phyloP scores from a whole-genome alignment of 257 asterid species.

The Solanum okadae region DNA sequence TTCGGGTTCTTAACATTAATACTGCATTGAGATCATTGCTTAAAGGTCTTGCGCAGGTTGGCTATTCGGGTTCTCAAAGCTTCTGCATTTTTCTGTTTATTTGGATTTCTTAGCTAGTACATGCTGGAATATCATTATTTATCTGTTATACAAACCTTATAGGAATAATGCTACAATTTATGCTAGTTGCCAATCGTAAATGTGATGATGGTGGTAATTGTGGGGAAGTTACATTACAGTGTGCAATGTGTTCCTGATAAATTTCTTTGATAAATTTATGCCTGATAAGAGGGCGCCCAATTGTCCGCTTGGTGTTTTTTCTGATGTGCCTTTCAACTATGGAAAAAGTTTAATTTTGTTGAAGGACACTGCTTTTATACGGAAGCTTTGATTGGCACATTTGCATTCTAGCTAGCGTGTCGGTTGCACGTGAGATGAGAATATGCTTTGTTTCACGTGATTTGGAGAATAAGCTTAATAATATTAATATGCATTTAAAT shows the following conservation, averaged over 20 bases:
- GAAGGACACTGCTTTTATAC: not conserved
- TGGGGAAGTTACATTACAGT: not conserved
- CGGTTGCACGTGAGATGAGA: not conserved
- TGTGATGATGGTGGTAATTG: not conserved
- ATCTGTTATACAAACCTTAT: not conserved
- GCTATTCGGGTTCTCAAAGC: not conserved
- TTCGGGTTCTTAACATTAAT: slow-evolving; percentile 84
- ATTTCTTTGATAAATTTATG: not conserved
- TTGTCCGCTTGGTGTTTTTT: not conserved
- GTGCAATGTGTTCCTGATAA: not conserved
- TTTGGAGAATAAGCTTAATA: not conserved
- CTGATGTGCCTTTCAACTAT: not conserved
- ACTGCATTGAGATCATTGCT: slow-evolving; percentile 94
- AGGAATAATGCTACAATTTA: not conserved
- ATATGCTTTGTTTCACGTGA: not conserved
- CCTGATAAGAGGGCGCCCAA: not conserved
- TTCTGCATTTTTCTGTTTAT: not conserved
- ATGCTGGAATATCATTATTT: not conserved
- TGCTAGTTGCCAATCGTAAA: not conserved
- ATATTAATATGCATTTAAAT: not conserved
- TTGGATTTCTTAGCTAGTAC: not conserved
- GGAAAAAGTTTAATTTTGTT: not conserved
- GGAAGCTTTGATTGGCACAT: not conserved
- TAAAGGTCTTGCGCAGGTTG: slow-evolving; percentile 88
- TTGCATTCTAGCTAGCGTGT: not conserved